A percentile compares a stretch with the other conserved stretches of the same genome.
phyloP scores from a whole-genome alignment of 148 eudicot genomes.

The Cornus florida region DNA sequence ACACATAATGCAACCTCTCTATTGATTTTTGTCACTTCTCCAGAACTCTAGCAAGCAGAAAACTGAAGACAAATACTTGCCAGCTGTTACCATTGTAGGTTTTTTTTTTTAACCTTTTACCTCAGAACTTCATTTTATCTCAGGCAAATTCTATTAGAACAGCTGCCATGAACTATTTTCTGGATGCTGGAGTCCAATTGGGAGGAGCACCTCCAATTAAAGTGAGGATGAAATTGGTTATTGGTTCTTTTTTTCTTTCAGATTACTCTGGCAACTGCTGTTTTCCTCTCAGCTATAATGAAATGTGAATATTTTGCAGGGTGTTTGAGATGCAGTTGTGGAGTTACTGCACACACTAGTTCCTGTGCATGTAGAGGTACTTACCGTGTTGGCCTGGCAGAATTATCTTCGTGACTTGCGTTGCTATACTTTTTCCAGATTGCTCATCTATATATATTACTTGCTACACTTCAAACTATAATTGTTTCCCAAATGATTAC shows the following conservation, averaged over 20 bases:
- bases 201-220: slow-evolving; percentile 86
- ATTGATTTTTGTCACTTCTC: neutral
- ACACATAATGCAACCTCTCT: neutral
- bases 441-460: too few relatives aligned
- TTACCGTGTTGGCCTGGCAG: neutral
- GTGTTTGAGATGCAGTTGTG: slow-evolving; percentile 95
- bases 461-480: too few relatives aligned
- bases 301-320: slow-evolving; percentile 43
- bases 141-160: slow-evolving; percentile 81
- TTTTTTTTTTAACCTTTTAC: slow-evolving; percentile 11
- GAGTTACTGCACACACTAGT: slow-evolving; percentile 84
- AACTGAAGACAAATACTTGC: neutral
- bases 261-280: too few relatives aligned
- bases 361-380: slow-evolving; percentile 97
- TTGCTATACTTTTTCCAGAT: too few relatives aligned
- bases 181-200: slow-evolving; percentile 96
- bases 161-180: slow-evolving; percentile 80
- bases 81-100: neutral
- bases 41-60: neutral
- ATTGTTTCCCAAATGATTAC: too few relatives aligned
- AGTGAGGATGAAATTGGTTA: slow-evolving; percentile 41
- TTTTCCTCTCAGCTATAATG: neutral
- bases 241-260: slow-evolving; percentile 9
- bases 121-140: slow-evolving; percentile 6
- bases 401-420: too few relatives aligned